These are phyloP conservation scores for Barnettozyma siamensis DNA, from an alignment of 805 yeast genomes.

Conservation along the genomic window DNA sequence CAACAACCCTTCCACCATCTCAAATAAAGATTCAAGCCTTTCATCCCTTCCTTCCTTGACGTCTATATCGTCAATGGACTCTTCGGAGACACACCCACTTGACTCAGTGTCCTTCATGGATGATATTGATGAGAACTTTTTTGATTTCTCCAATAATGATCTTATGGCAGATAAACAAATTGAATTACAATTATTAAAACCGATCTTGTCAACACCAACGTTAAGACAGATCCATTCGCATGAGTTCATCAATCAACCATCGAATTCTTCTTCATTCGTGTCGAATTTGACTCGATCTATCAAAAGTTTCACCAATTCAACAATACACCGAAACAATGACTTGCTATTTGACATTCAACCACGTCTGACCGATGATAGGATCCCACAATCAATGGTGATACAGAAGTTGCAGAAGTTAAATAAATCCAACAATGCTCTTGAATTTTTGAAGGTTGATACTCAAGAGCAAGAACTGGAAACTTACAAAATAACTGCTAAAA, in stretches of 20 bases:
- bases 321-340: constrained; percentile 16
- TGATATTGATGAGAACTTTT: constrained; percentile 21
- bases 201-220: constrained; percentile 7
- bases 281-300: constrained; percentile 22
- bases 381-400: constrained; percentile 9
- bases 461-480: constrained; percentile 25
- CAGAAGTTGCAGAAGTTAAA: neutral
- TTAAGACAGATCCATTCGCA: neutral
- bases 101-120: constrained; percentile 14
- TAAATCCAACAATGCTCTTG: neutral
- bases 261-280: constrained; percentile 12
- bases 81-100: constrained; percentile 19
- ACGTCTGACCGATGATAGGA: constrained; percentile 22
- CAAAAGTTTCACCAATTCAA: constrained; percentile 12
- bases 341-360: constrained; percentile 24
- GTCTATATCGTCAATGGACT: constrained; percentile 11
- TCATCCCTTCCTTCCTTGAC: constrained; percentile 13
- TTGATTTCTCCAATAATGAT: constrained; percentile 7
- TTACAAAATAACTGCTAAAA: constrained; percentile 20
- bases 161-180: constrained; percentile 2
- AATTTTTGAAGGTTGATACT: constrained; percentile 11
- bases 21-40: neutral
- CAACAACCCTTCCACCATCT: neutral
- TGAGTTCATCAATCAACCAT: neutral
- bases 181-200: constrained; percentile 5